Base-by-base conservation (phyloP, 1,284 basidiomycete species). In the Leccinum ambiguum region DNA sequence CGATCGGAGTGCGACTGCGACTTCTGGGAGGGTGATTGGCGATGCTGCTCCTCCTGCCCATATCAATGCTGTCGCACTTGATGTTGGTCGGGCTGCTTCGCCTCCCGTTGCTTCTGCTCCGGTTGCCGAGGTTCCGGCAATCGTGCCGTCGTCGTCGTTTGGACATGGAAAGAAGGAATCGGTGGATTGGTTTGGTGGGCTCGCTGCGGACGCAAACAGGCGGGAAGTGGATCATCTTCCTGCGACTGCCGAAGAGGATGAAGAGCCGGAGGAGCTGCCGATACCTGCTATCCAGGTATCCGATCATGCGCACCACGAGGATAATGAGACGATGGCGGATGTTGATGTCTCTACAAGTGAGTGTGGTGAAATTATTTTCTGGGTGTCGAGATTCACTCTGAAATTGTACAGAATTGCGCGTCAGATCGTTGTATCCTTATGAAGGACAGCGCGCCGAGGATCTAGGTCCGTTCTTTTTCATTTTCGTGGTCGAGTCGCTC, bases 141-240 rank as follows among this genome's bases (percentile, higher is more conserved):
- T 16, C 2, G 18, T 50, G 48, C 18, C 48, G 11, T 50, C 48
- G 18, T 50, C 48, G 54, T 71, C 71, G 57, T 67, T 75, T n/a
- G 60, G 67, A 11, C 70, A 68, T 39, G 84, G 78, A 62, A 88
- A 93, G 72, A 84, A 91, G 67, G 91, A 96, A 76, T 92, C 89
- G 30, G 91, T 97, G 10, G 96, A 95, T 73, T 98, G 96, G 96
- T 93, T 94, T 74, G 85, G 88, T 64, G 91, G 89, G 50, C 82
- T 97, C n/a, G 95, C 96, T 9, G 89, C 90, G 53, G 93, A 97
- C 77, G 75, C 78, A 9, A 73, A 80, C 53, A 71, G 74, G 74
- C 78, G 63, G 66, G 76, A 77, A 7, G 77, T 83, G 14, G 66
- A 65, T 16, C 77, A 76, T 63, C 70, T 91, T 64, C 84, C 89